These are phyloP conservation scores for Penicillium sp. DNA, from an alignment of 2,329 filamentous ascomycete species.

Conservation along the genomic window DNA sequence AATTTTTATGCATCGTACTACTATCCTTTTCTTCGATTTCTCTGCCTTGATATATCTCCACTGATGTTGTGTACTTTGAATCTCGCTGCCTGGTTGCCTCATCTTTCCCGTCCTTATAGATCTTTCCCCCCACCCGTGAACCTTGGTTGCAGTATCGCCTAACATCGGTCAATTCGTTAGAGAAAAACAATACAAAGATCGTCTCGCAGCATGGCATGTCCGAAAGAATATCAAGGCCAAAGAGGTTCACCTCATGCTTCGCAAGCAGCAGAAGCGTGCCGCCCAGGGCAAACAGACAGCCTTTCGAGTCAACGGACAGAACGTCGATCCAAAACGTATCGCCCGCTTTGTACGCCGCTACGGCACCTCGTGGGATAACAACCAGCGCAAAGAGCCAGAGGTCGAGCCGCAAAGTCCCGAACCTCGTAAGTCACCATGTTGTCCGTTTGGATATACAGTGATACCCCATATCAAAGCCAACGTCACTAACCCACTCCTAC, in stretches of 20 bases:
- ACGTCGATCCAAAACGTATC: conserved; percentile 37
- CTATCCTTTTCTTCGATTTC: conserved; percentile 12
- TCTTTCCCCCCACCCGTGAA: neutral
- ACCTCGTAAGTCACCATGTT: conserved; percentile 27
- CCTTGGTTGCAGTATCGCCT: conserved; percentile 12
- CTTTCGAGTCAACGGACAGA: conserved; percentile 36
- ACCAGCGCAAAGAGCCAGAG: conserved; percentile 19
- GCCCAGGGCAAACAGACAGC: conserved; percentile 39
- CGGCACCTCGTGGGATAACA: conserved; percentile 28
- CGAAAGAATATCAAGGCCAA: conserved; percentile 42
- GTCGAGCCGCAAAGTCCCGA: conserved; percentile 31
- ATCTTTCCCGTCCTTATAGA: conserved; percentile 6
- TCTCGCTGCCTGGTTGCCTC: neutral
- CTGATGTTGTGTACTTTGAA: neutral
- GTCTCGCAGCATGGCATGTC: conserved; percentile 38
- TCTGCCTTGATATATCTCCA: conserved; percentile 4
- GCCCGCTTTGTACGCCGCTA: conserved; percentile 37
- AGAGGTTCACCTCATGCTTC: conserved; percentile 39
- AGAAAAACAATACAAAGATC: conserved; percentile 43
- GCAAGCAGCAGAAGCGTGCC: conserved; percentile 40
- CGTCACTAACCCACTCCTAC: conserved; percentile 3
- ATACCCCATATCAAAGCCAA: neutral
- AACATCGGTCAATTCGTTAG: conserved; percentile 22
- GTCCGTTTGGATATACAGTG: neutral
- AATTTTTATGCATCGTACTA: conserved; percentile 39